Evolutionary conservation across 2,329 filamentous ascomycete species (phyloP), one percentile per base, ranked within the genome.

Genomic region (Xylariales sp.): DNA sequence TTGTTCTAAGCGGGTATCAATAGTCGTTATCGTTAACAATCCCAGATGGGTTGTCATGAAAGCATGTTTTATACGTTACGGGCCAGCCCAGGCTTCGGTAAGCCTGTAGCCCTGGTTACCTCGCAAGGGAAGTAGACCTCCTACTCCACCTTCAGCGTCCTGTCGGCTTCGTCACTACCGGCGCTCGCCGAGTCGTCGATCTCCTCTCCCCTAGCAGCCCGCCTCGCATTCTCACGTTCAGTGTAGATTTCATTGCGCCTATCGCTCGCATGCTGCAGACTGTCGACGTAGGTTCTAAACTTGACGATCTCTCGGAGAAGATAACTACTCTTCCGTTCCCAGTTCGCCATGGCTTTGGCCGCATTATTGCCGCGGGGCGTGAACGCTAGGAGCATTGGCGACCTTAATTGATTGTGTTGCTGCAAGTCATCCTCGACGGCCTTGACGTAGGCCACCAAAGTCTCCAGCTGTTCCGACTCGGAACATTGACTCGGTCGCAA

Each of bases 251-350:
- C 90, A 53, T 87, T 85, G 77, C 92, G 94, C 62, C 89, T 85
- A 39, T 78, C 81, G 73, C 92, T 88, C 0, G 94, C 94, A 45
- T 88, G 87, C 65, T 89, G 85, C 58, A 99, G 82, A 41, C 89
- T 90, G 78, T 98, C 96, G 73, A 97, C 94, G 76, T 98, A 99
- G 0, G 94, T 98, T 68, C 91, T 86, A 82, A 97, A 98, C 80
- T 98, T 98, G 80, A 98, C 94, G 78, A 97, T 97, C 82, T 99
- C 96, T 43, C 93, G 86, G 12, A 98, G 85, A 48, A 99, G 83
- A 78, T 98, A 97, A 36, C 93, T 91, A 64, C 93, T 97, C 83
- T 98, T 98, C 76, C 92, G 90, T 83, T 99, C 94, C 95, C 96
- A 99, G 80, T 99, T 99, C 23, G 90, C 86, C 92, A 98, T 95